Conservation (phyloP, 2,329 filamentous ascomycete species). For the Plenodomus tracheiphilus region DNA sequence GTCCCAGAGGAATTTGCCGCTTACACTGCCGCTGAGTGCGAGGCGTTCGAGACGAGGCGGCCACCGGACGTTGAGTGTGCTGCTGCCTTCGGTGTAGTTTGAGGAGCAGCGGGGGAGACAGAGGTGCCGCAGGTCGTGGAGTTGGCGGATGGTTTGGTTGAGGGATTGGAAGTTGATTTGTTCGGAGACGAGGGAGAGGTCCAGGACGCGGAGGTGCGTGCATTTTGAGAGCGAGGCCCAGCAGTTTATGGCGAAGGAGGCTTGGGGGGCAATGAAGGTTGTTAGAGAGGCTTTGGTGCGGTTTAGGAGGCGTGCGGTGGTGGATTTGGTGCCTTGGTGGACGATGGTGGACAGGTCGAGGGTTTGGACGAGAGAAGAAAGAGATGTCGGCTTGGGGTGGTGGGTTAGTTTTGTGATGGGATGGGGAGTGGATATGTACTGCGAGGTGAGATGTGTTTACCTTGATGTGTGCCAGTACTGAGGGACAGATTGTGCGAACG, state of each 20-base stretch:
- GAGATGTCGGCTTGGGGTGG: constrained; percentile 46
- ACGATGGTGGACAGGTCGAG: constrained; percentile 60
- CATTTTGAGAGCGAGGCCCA: constrained; percentile 62
- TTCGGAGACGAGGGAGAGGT: constrained; percentile 58
- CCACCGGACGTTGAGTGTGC: constrained; percentile 43
- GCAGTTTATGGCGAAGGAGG: constrained; percentile 61
- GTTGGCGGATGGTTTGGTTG: constrained; percentile 54
- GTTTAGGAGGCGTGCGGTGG: constrained; percentile 60
- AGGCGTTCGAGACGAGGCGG: constrained; percentile 49
- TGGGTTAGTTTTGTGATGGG: background rate
- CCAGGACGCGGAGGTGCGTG: constrained; percentile 51
- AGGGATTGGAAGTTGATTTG: constrained; percentile 54
- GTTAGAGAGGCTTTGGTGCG: constrained; percentile 57
- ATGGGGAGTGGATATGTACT: background rate
- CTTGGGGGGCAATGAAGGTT: constrained; percentile 61
- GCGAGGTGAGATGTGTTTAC: background rate
- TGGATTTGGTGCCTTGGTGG: constrained; percentile 61
- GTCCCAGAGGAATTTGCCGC: constrained; percentile 47
- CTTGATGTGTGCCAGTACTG: constrained; percentile 52
- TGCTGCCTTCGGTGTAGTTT: constrained; percentile 27
- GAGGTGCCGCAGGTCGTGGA: constrained; percentile 51
- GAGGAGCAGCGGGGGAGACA: constrained; percentile 49
- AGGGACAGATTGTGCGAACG: constrained; percentile 58
- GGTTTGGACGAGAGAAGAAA: constrained; percentile 55
- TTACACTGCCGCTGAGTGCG: constrained; percentile 49